Evolutionary conservation across 345 rosid species (phyloP), one percentile per base, ranked within the genome.

Genomic region (Salix suchowensis): DNA sequence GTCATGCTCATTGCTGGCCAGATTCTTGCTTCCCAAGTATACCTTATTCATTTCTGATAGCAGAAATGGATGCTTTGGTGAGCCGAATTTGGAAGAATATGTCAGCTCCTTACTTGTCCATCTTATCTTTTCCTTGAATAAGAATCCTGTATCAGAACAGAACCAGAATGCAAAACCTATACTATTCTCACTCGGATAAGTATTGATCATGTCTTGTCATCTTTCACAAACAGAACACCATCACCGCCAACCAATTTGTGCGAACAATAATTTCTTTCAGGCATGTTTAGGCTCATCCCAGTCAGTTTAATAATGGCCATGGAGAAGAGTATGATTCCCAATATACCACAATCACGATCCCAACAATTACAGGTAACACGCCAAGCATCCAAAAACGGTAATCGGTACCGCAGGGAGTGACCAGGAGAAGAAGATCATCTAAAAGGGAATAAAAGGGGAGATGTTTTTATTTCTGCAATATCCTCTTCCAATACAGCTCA

Each of bases 151-250:
- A 30, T 16, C 44, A 69, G 2, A 23, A 67, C 50, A 70, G 16
- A 52, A 62, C 23, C 69, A 67, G 40, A 74, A 64, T 75, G 74
- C 36, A 54, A 42, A 77, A 77, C 62, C 75, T 39, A 14, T 58
- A 23, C 54, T 76, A 64, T 82, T 78, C 58, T 77, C 71, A 34
- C 36, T 14, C 30, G 66, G 82, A 77, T 73, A 42, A 74, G 76
- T 75, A 54, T 37, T 34, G 81, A 84, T 74, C 84, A 60, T 74
- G 78, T 67, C 68, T 70, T 75, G 72, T 72, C 82, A 26, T 62
- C 72, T 40, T 81, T 66, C 55, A 68, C 77, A 75, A 7, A 84
- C 74, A 79, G 72, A 36, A 50, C 68, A 72, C 39, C 62, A 73
- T 36, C 70, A 68, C 36, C 72, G 40, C 54, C 71, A 58, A 68